Evolutionary conservation across 108 stramenopile species (phyloP).

Genomic region (Skeletonema tropicum): DNA sequence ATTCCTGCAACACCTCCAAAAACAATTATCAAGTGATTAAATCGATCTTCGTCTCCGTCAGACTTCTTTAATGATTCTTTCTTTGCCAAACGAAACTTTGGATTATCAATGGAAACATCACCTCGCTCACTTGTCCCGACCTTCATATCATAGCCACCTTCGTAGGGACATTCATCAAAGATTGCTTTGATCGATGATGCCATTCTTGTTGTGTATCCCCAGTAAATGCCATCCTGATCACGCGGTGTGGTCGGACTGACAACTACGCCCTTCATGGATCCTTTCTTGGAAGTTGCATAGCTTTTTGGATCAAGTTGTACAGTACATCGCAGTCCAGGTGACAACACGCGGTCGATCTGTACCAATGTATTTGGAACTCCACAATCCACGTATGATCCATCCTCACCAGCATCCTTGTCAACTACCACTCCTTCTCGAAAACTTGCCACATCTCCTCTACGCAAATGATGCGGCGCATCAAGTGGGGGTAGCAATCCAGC

Average conservation of each 20-base stretch:
- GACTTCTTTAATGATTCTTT: constrained; percentile 34
- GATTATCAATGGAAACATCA: constrained; percentile 79
- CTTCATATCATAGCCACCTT: constrained; percentile 92
- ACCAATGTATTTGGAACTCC: constrained; percentile 81
- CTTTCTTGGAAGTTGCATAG: constrained; percentile 44
- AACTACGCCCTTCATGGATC: constrained; percentile 67
- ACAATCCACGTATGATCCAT: constrained; percentile 80
- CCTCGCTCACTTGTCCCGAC: constrained; percentile 96
- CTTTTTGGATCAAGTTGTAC: constrained; percentile 75
- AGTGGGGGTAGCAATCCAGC: constrained; percentile 94
- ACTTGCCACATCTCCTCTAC: constrained; percentile 79
- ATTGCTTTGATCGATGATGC: constrained; percentile 85
- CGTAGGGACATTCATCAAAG: constrained; percentile 89
- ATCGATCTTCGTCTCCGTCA: constrained; percentile 37
- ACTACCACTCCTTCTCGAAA: constrained; percentile 95
- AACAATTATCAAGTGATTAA: constrained; percentile 86
- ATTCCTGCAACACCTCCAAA: constrained; percentile 98
- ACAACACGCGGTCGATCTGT: constrained; percentile 72
- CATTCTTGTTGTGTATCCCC: constrained; percentile 94
- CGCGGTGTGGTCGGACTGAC: constrained; percentile 87
- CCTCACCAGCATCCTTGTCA: constrained; percentile 37
- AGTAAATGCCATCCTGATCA: constrained; percentile 92
- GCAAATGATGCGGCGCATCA: constrained; percentile 97
- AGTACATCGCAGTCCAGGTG: constrained; percentile 90
- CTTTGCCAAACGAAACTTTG: constrained; percentile 60